Base-by-base conservation (phyloP, 257 asterid genomes). In the Datura wrightii region DNA sequence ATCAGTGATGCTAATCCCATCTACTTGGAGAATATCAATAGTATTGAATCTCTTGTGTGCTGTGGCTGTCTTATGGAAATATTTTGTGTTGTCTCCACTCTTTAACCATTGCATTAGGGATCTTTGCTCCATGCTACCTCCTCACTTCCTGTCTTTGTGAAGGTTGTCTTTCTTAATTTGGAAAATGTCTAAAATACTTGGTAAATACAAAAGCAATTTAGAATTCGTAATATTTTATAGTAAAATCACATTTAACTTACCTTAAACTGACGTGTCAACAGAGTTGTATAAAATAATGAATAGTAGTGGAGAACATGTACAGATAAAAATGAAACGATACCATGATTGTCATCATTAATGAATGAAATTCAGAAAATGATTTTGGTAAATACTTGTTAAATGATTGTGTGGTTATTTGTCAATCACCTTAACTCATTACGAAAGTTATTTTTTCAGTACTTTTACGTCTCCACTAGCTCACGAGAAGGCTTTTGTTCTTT, bases 331-430 rank as follows among this genome's bases (percentile, higher is more conserved):
- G 79, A 71, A 42, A 1, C 3, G 8, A 70, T 48, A 42, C 53
- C 9, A 70, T 70, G 55, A 70, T 42, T 70, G 79, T 70, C 79
- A 70, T 70, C 79, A 70, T 67, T 74, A 48, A 74, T 74, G 80
- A 48, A 74, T 74, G 37, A 48, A 48, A 24, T 74, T 74, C 3
- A 74, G 42, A 7, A 74, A 48, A 46, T 48, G 19, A 24, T 19
- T 74, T 74, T 74, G 42, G 81, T 74, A 74, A 48, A 48, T 69
- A 48, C 31, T 24, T 24, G 31, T 24, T 24, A 24, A 24, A 24
- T 24, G 4, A 16, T 31, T 13, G 18, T 65, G 10, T 74, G 60
- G 4, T 74, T 24, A 74, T 74, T 50, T 74, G 19, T 74, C 81
- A 74, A 50, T 48, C 24, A 65, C 19, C 46, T 36, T 62, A 62